Conservation (phyloP, 1,284 basidiomycete genomes). For the Pyrrhoderma noxium region DNA sequence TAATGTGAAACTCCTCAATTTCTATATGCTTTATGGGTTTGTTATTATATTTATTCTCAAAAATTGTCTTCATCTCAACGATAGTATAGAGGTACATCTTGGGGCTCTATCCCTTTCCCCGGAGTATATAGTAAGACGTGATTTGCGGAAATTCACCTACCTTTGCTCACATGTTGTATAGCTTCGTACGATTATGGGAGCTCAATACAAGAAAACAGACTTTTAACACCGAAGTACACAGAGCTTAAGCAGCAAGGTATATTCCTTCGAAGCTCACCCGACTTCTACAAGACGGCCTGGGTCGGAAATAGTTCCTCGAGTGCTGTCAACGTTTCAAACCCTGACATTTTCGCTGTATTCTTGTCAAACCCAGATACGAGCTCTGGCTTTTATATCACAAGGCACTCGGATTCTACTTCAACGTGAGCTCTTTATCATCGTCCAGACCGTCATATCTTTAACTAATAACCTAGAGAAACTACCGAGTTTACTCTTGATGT, state of each 20-base stretch:
- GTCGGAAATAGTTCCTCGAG: conserved; percentile 49
- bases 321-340: conserved; percentile 40
- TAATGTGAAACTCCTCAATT: conserved; percentile 27
- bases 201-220: conserved; percentile 46
- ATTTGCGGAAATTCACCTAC: neutral
- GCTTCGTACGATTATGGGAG: conserved; percentile 23
- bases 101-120: conserved; percentile 28
- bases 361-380: conserved; percentile 59
- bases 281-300: conserved; percentile 72
- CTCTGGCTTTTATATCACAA: conserved; percentile 61
- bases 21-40: conserved; percentile 30
- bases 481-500: conserved; percentile 43
- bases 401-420: conserved; percentile 60
- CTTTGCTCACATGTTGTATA: conserved; percentile 21
- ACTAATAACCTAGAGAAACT: conserved; percentile 31
- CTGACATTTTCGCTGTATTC: conserved; percentile 52
- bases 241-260: conserved; percentile 70
- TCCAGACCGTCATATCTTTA: neutral
- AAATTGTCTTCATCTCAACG: conserved; percentile 4
- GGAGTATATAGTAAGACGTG: conserved; percentile 28
- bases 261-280: conserved; percentile 67
- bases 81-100: conserved; percentile 26
- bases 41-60: conserved; percentile 24
- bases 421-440: conserved; percentile 36
- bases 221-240: conserved; percentile 59